Conservation (phyloP, 352 stramenopile genomes). For the Globisporangium heterothallicum region DNA sequence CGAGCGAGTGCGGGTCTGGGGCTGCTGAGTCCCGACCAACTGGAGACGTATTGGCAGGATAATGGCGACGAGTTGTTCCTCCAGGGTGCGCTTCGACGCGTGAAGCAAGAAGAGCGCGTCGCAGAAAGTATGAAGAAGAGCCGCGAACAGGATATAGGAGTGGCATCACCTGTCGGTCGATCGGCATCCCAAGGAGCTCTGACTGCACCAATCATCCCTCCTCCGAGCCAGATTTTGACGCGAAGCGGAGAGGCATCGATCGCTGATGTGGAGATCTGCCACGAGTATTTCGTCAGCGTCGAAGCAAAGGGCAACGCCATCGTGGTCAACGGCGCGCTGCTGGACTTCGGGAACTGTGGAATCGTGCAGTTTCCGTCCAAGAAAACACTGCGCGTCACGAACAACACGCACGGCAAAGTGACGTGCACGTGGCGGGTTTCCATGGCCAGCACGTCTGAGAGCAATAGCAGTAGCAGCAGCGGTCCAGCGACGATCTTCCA, state of each 20-base stretch:
- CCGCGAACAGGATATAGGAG: conserved; percentile 5
- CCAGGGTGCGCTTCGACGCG: conserved; percentile 35
- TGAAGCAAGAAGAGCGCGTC: conserved; percentile 15
- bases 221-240: conserved; percentile 51
- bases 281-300: conserved; percentile 81
- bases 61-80: conserved; percentile 65
- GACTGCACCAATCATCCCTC: conserved; percentile 5
- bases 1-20: conserved; percentile 52
- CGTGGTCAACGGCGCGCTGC: conserved; percentile 25
- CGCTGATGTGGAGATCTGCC: conserved; percentile 59
- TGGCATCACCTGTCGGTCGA: neutral
- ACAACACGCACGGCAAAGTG: conserved; percentile 86
- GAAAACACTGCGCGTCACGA: conserved; percentile 74
- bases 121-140: neutral
- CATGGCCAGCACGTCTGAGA: conserved; percentile 15
- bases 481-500: conserved; percentile 54
- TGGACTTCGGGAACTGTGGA: conserved; percentile 80
- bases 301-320: conserved; percentile 59
- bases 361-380: conserved; percentile 56
- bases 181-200: neutral
- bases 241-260: conserved; percentile 80
- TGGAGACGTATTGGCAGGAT: conserved; percentile 71
- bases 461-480: conserved; percentile 2
- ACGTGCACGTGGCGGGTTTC: conserved; percentile 70
- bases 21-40: conserved; percentile 70